Conservation (phyloP, 148 eudicot genomes). For the Silene conica region DNA sequence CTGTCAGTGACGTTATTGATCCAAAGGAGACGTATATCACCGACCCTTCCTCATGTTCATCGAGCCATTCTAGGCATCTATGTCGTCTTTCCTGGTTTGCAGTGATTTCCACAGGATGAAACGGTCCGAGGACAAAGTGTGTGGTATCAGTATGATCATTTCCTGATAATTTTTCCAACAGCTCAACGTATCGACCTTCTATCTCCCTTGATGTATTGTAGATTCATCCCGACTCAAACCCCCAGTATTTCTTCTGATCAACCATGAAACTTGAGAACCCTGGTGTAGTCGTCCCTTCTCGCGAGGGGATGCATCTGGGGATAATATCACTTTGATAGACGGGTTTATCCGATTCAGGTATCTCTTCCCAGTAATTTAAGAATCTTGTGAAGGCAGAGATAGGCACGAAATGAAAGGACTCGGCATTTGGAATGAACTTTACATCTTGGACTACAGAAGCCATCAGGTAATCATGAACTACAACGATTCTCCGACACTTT, state of each 20-base stretch:
- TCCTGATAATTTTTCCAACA: background rate
- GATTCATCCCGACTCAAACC: background rate
- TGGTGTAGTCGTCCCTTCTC: background rate
- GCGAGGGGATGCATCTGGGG: background rate
- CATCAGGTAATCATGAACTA: conserved; percentile 44
- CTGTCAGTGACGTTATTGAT: too few species aligned
- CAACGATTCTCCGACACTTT: conserved; percentile 21
- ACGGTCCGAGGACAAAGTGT: too few species aligned
- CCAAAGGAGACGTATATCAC: too few species aligned
- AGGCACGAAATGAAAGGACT: conserved; percentile 36
- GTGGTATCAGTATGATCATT: too few species aligned
- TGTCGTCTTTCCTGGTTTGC: too few species aligned
- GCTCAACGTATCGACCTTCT: background rate
- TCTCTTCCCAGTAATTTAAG: conserved; percentile 10
- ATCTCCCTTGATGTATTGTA: background rate
- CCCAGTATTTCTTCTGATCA: background rate
- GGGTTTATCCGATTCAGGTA: too few species aligned
- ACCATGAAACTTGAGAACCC: too few species aligned
- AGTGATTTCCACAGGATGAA: too few species aligned
- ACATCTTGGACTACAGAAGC: conserved; percentile 39
- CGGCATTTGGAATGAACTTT: conserved; percentile 32
- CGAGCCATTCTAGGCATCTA: too few species aligned
- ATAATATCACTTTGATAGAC: too few species aligned
- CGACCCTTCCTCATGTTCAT: too few species aligned
- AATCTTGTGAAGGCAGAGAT: conserved; percentile 32